Conservation (phyloP, 2,329 filamentous ascomycete species). For the Rutstroemia sp. region DNA sequence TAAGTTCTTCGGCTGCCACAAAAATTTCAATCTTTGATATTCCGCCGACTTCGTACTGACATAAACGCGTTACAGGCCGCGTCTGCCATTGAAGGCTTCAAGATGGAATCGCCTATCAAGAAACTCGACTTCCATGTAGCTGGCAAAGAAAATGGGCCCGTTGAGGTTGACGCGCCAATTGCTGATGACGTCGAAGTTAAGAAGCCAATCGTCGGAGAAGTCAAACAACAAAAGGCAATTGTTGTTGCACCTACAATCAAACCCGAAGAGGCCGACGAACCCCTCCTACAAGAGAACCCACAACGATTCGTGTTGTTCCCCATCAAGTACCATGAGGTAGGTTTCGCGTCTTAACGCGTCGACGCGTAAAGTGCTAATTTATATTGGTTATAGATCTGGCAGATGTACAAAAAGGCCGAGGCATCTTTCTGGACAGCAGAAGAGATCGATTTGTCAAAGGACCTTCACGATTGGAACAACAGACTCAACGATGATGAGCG, state of each 20-base stretch:
- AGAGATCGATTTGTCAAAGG: conserved; percentile 98
- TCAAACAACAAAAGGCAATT: conserved; percentile 39
- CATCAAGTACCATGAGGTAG: conserved; percentile 98
- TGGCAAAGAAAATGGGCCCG: conserved; percentile 74
- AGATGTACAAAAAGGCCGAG: conserved; percentile 99
- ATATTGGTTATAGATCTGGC: conserved; percentile 70
- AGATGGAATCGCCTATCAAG: conserved; percentile 90
- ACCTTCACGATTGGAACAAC: conserved; percentile 99
- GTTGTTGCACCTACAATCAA: conserved; percentile 47
- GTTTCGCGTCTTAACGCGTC: conserved; percentile 39
- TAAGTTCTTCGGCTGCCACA: conserved; percentile 35
- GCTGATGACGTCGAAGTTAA: conserved; percentile 46
- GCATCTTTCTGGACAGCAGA: conserved; percentile 99
- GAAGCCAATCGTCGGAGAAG: conserved; percentile 46
- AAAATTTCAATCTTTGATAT: conserved; percentile 30
- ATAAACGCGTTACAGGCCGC: conserved; percentile 55
- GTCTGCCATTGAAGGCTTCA: conserved; percentile 77
- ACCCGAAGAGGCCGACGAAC: conserved; percentile 72
- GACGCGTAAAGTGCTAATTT: conserved; percentile 60
- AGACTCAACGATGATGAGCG: conserved; percentile 92
- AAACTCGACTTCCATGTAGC: conserved; percentile 70
- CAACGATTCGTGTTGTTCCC: conserved; percentile 96
- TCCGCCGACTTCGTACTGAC: conserved; percentile 26
- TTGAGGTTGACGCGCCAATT: conserved; percentile 43
- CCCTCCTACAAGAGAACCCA: conserved; percentile 89